Evolutionary conservation across 352 stramenopile genomes (phyloP).

Genomic region (Globisporangium splendens): DNA sequence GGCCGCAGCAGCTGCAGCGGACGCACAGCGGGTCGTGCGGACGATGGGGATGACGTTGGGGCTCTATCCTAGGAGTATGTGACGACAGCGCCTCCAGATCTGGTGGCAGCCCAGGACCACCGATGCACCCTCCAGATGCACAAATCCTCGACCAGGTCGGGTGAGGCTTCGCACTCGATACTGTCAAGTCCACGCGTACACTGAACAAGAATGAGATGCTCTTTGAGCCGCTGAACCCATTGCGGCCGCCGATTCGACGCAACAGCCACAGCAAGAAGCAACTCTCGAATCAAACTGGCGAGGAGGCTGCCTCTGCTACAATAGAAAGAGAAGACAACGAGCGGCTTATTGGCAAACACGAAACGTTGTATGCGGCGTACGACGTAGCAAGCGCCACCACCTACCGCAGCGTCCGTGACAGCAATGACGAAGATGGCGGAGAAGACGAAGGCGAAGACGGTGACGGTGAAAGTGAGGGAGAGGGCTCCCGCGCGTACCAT

Average conservation of each 20-base stretch:
- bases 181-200: too few species aligned
- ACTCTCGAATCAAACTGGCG: background rate
- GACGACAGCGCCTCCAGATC: background rate
- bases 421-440: slow-evolving; percentile 6
- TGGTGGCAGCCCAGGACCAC: background rate
- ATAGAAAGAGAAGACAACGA: background rate
- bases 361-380: background rate
- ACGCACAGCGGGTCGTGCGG: slow-evolving; percentile 5
- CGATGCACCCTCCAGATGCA: too few species aligned
- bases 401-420: background rate
- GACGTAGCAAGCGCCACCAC: background rate
- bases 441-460: slow-evolving; percentile 6
- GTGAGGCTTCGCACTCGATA: too few species aligned
- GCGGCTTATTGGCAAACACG: background rate
- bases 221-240: too few species aligned
- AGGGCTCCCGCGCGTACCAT: slow-evolving; percentile 2
- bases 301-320: background rate
- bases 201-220: too few species aligned
- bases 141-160: too few species aligned
- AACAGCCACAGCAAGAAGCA: background rate
- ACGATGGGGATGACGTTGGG: background rate
- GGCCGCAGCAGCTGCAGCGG: slow-evolving; percentile 4
- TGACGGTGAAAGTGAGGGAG: slow-evolving; percentile 14
- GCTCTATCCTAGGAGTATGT: slow-evolving; percentile 10
- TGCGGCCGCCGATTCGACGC: background rate